Evolutionary conservation across 805 yeast species (phyloP).

Genomic region (Wickerhamiella sergipiensis): DNA sequence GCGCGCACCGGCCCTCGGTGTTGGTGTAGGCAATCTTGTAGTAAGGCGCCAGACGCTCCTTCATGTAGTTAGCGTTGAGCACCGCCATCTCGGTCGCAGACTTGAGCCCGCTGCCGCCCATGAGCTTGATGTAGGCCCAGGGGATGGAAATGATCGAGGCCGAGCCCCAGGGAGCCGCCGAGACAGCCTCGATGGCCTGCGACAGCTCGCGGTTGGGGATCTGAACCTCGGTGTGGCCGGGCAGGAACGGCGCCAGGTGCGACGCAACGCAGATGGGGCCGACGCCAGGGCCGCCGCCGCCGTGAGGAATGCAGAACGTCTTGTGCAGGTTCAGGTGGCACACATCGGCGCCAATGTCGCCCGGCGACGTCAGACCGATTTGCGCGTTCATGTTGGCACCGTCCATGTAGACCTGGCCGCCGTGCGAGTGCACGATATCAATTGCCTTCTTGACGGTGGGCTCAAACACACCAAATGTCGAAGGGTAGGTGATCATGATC

Average conservation of each 20-base stretch:
- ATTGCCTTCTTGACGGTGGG: slow-evolving; percentile 80
- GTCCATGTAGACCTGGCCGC: slow-evolving; percentile 94
- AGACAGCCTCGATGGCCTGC: slow-evolving; percentile 57
- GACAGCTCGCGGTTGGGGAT: slow-evolving; percentile 28
- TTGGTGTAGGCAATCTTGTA: slow-evolving; percentile 65
- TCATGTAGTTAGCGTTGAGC: slow-evolving; percentile 93
- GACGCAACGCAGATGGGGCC: slow-evolving; percentile 91
- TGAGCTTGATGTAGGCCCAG: slow-evolving; percentile 86
- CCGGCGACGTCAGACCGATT: slow-evolving; percentile 94
- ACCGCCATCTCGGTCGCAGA: slow-evolving; percentile 83
- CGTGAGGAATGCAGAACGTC: slow-evolving; percentile 95
- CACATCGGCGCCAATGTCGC: slow-evolving; percentile 95
- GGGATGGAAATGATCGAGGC: slow-evolving; percentile 89
- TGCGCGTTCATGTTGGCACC: slow-evolving; percentile 99
- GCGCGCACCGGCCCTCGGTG: slow-evolving; percentile 71
- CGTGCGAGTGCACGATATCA: slow-evolving; percentile 67
- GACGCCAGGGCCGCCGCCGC: slow-evolving; percentile 99
- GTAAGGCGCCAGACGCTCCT: slow-evolving; percentile 53
- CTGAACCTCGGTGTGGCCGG: slow-evolving; percentile 52
- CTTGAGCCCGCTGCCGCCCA: slow-evolving; percentile 77
- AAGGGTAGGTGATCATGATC: slow-evolving; percentile 93
- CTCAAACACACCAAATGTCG: slow-evolving; percentile 92
- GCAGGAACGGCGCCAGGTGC: slow-evolving; percentile 71
- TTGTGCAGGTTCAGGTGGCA: slow-evolving; percentile 95
- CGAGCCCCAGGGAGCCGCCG: slow-evolving; percentile 92